phyloP scores from a whole-genome alignment of 106 monocot species.

The Allium sativum region DNA sequence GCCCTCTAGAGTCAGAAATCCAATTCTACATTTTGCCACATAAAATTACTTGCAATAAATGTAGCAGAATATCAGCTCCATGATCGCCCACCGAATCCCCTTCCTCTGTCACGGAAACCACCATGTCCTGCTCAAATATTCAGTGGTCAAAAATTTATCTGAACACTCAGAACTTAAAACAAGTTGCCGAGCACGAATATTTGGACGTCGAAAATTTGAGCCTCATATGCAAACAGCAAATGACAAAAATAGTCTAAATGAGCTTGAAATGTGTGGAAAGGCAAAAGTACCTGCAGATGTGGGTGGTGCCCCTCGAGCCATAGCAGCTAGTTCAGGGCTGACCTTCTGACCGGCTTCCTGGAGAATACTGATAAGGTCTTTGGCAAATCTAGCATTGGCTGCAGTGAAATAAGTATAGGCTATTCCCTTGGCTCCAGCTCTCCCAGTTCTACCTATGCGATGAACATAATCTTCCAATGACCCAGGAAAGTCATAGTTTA shows the following conservation, averaged over 20 bases:
- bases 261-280: not conserved
- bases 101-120: constrained; percentile 67
- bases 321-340: constrained; percentile 61
- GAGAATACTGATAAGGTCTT: constrained; percentile 74
- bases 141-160: not conserved
- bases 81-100: constrained; percentile 53
- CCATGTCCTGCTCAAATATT: constrained; percentile 30
- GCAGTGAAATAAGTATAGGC: constrained; percentile 96
- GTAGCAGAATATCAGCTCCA: constrained; percentile 37
- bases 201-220: not conserved
- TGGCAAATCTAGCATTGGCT: constrained; percentile 89
- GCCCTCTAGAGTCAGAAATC: not conserved
- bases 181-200: not conserved
- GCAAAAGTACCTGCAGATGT: constrained; percentile 38
- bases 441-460: constrained; percentile 78
- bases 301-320: constrained; percentile 75
- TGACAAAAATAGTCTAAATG: not conserved
- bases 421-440: constrained; percentile 93
- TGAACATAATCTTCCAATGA: constrained; percentile 97
- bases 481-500: constrained; percentile 97
- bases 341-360: constrained; percentile 97
- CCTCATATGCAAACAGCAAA: not conserved
- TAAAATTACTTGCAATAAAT: too few relatives aligned
- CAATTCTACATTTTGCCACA: too few relatives aligned
- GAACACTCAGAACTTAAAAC: not conserved